phyloP scores from a whole-genome alignment of 129 eudicot genomes.

The Silybum marianum region DNA sequence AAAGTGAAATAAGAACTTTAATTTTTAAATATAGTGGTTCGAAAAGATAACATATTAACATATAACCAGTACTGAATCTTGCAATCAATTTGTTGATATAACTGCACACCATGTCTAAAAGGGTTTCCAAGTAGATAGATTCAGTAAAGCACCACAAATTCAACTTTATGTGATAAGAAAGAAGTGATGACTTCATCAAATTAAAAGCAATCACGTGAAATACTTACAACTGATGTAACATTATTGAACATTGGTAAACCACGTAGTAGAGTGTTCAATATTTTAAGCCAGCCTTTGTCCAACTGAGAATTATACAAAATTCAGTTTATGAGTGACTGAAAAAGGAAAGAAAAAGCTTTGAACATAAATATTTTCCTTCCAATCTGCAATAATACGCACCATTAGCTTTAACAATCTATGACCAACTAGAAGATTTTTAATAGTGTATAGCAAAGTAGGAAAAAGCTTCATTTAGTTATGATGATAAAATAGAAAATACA shows the following conservation, averaged over 20 bases:
- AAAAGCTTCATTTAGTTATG: background rate
- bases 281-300: slow-evolving; percentile 65
- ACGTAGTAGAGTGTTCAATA: slow-evolving; percentile 81
- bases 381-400: background rate
- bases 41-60: background rate
- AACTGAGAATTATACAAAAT: slow-evolving; percentile 47
- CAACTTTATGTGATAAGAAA: background rate
- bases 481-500: background rate
- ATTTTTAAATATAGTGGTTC: background rate
- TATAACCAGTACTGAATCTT: background rate
- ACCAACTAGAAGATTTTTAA: background rate
- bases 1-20: background rate
- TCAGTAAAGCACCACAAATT: background rate
- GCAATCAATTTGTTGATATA: background rate
- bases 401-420: slow-evolving; percentile 10
- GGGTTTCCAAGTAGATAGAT: slow-evolving; percentile 9
- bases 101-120: background rate
- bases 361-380: background rate
- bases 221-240: slow-evolving; percentile 65
- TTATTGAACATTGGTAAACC: slow-evolving; percentile 76
- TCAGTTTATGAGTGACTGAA: slow-evolving; percentile 7
- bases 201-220: slow-evolving; percentile 19
- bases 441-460: background rate
- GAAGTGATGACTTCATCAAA: slow-evolving; percentile 14
- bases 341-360: background rate